These are phyloP conservation scores for Exobasidium rhododendri DNA, from an alignment of 1,284 basidiomycete species.

Conservation along the genomic window DNA sequence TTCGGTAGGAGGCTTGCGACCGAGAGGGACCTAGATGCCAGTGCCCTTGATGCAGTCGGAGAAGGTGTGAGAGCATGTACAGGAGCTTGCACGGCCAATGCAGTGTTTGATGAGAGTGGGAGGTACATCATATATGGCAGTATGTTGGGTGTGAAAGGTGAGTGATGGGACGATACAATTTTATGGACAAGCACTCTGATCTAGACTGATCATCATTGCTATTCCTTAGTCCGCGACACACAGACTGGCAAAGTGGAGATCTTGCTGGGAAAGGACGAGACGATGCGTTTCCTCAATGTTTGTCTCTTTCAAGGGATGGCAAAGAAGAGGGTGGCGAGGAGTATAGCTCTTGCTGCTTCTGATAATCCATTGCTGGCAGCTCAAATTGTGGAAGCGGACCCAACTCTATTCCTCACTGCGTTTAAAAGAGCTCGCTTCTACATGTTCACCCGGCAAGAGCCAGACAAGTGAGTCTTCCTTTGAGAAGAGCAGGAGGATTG, in stretches of 20 bases:
- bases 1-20: conserved; percentile 90
- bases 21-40: conserved; percentile 84
- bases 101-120: conserved; percentile 94
- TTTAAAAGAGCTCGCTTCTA: conserved; percentile 94
- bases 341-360: conserved; percentile 91
- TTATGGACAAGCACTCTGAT: conserved; percentile 2
- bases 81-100: conserved; percentile 58
- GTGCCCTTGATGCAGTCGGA: conserved; percentile 58
- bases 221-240: conserved; percentile 75
- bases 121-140: conserved; percentile 90
- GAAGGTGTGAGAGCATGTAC: conserved; percentile 54
- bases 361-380: conserved; percentile 82
- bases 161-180: conserved; percentile 73
- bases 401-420: conserved; percentile 87
- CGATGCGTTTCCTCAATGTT: conserved; percentile 82
- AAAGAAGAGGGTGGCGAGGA: conserved; percentile 77
- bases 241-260: conserved; percentile 89
- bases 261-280: conserved; percentile 90
- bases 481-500: not conserved
- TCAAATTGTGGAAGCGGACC: conserved; percentile 68
- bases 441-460: conserved; percentile 86
- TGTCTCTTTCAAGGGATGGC: conserved; percentile 89
- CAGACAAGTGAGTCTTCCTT: conserved; percentile 66
- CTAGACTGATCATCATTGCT: conserved; percentile 7
- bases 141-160: conserved; percentile 74